Conservation (phyloP, 2,329 filamentous ascomycete species). For the Aaosphaeria pasadenensis region DNA sequence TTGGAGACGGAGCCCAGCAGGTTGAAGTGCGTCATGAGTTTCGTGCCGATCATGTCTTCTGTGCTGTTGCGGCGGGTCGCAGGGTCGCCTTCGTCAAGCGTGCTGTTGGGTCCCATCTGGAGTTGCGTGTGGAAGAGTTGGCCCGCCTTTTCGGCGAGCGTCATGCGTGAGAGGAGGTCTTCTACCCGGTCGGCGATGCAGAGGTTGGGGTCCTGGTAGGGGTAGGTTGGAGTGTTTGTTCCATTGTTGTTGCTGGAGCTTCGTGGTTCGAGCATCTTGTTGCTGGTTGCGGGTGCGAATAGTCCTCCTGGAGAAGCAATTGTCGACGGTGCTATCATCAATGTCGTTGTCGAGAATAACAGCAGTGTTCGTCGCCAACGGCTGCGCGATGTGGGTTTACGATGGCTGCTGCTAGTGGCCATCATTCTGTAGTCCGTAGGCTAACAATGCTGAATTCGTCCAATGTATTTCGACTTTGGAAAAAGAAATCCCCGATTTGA, state of each 20-base stretch:
- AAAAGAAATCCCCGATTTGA: no score
- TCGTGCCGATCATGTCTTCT: slow-evolving; percentile 31
- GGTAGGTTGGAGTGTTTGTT: slow-evolving; percentile 6
- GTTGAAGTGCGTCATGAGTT: slow-evolving; percentile 48
- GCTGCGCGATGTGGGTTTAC: no score
- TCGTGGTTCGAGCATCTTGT: neutral
- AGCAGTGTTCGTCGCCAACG: no score
- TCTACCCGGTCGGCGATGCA: slow-evolving; percentile 48
- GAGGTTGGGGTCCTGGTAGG: slow-evolving; percentile 37
- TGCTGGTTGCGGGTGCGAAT: neutral
- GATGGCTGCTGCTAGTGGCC: no score
- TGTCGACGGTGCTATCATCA: no score
- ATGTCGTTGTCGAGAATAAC: no score
- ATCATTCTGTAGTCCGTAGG: no score
- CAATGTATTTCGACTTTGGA: no score
- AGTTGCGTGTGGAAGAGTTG: slow-evolving; percentile 47
- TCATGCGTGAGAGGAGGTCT: slow-evolving; percentile 47
- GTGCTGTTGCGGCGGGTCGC: slow-evolving; percentile 20
- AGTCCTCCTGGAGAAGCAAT: no score
- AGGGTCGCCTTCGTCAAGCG: slow-evolving; percentile 17
- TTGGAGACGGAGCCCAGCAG: slow-evolving; percentile 44
- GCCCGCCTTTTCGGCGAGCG: slow-evolving; percentile 48
- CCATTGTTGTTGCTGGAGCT: slow-evolving; percentile 4
- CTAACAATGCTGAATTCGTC: no score
- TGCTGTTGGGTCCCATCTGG: slow-evolving; percentile 30